Evolutionary conservation across 306 rosid genomes (phyloP), one percentile per base, ranked within the genome.

Genomic region (Pachyrhizus erosus): DNA sequence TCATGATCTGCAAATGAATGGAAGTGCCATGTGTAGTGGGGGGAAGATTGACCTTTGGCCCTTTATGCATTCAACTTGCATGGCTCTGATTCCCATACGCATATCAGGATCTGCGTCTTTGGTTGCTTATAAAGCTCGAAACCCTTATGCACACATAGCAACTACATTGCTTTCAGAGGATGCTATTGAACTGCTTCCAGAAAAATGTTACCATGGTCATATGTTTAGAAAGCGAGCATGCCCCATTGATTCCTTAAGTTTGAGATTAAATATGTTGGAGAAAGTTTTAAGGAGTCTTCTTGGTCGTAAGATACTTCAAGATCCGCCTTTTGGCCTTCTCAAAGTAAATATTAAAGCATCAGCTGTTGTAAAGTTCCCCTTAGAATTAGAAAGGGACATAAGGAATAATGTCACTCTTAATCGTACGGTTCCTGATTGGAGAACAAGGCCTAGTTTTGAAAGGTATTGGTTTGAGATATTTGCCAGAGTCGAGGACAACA

Each of bases 311-410:
- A 87, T 91, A 27, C 87, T 77, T 79, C 85, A 82, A 87, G 85
- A 68, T 64, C 66, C 77, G 29, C 68, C 67, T 11, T 84, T 54
- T 26, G 92, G 92, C 31, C 86, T 89, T 60, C 76, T 93, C 76
- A 87, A 86, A 89, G 98, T 91, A 70, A 89, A 85, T 67, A 90
- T 96, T 60, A 91, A 79, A 78, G 92, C 97, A 67, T 96, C 86
- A 6, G 82, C 85, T 64, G 69, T 86, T 11, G 80, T 91, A 13
- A 89, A 86, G 46, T 92, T 93, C 76, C 92, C 83, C 79, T 49
- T 93, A 57, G 96, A 92, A 84, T 69, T 96, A 69, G 97, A 93
- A 88, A 90, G 86, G 69, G 86, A 83, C 14, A 20, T 76, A 4
- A 67, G 86, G 77, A 87, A 83, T 40, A 86, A 79, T 11, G 78